A percentile compares a stretch with the other conserved stretches of the same genome.
Conservation (phyloP, 1,139 yeast genomes). For the Sugiyamaella paludigena region DNA sequence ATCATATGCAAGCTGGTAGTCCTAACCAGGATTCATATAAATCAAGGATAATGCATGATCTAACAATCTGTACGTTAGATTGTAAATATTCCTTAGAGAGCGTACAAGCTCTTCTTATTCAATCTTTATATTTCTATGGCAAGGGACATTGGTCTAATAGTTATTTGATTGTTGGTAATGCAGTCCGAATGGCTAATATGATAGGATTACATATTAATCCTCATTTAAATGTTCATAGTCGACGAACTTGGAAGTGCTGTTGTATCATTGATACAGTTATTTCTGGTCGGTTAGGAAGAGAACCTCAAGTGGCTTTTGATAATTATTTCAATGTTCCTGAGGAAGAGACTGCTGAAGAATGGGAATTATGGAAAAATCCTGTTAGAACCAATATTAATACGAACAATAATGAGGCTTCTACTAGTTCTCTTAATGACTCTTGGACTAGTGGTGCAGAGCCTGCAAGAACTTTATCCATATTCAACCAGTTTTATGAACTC, state of each 20-base stretch:
- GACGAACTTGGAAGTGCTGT: conserved; percentile 25
- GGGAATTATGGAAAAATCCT: conserved; percentile 21
- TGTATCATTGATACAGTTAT: conserved; percentile 25
- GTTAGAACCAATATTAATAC: conserved; percentile 4
- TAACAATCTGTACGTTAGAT: conserved; percentile 22
- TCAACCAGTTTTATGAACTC: conserved; percentile 19
- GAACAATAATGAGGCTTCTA: background rate
- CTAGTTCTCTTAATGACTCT: background rate
- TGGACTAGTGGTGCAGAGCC: conserved; percentile 15
- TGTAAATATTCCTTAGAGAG: conserved; percentile 20
- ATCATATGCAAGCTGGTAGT: conserved; percentile 14
- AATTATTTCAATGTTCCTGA: conserved; percentile 15
- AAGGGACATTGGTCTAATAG: conserved; percentile 23
- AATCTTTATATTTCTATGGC: conserved; percentile 17
- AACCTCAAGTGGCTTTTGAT: conserved; percentile 19
- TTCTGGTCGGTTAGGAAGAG: conserved; percentile 21
- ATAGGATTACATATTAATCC: conserved; percentile 16
- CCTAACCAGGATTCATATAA: conserved; percentile 13
- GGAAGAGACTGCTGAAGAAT: conserved; percentile 22
- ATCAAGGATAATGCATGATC: conserved; percentile 21
- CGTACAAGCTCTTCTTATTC: conserved; percentile 21
- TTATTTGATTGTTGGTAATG: conserved; percentile 22
- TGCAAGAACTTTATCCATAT: conserved; percentile 16
- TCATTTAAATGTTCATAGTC: conserved; percentile 1
- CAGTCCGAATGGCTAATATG: conserved; percentile 20